Percentiles rank a stretch among this genome's conserved stretches.
These are phyloP conservation scores for Pleurozium schreberi DNA, from an alignment of 225 moss, liverwort and hornwort genomes.

Conservation along the genomic window DNA sequence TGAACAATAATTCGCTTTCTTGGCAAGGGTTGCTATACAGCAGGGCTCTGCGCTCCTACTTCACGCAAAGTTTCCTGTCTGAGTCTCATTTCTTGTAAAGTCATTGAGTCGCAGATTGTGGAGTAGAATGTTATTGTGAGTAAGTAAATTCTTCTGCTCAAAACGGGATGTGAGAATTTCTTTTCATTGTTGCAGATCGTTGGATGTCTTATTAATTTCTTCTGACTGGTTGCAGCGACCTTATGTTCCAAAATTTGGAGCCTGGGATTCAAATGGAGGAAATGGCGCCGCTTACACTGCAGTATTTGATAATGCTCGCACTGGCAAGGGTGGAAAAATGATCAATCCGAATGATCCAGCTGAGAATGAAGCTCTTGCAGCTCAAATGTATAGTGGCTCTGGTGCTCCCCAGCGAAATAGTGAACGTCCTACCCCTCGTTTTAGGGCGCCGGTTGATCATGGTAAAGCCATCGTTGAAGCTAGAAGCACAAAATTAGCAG, in stretches of 20 bases:
- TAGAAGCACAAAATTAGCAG: too few relatives aligned
- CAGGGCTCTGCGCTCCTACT: not conserved
- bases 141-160: not conserved
- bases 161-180: not conserved
- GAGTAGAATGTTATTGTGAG: not conserved
- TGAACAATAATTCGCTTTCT: not conserved
- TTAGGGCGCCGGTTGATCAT: slow-evolving; percentile 13
- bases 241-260: slow-evolving; percentile 50
- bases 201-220: not conserved
- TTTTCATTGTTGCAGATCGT: not conserved
- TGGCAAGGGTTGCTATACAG: not conserved
- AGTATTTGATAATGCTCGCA: slow-evolving; percentile 32
- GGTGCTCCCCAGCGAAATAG: slow-evolving; percentile 10
- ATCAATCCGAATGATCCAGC: slow-evolving; percentile 29
- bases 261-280: slow-evolving; percentile 26
- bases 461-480: not conserved
- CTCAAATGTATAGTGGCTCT: slow-evolving; percentile 10
- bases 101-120: not conserved
- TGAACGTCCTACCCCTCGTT: slow-evolving; percentile 28
- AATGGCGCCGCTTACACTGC: slow-evolving; percentile 34
- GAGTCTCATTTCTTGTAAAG: not conserved
- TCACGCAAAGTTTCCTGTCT: not conserved
- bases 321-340: slow-evolving; percentile 23
- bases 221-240: slow-evolving; percentile 22
- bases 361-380: slow-evolving; percentile 34